Conservation (phyloP, 2,329 filamentous ascomycete genomes). For the Venturia nashicola region DNA sequence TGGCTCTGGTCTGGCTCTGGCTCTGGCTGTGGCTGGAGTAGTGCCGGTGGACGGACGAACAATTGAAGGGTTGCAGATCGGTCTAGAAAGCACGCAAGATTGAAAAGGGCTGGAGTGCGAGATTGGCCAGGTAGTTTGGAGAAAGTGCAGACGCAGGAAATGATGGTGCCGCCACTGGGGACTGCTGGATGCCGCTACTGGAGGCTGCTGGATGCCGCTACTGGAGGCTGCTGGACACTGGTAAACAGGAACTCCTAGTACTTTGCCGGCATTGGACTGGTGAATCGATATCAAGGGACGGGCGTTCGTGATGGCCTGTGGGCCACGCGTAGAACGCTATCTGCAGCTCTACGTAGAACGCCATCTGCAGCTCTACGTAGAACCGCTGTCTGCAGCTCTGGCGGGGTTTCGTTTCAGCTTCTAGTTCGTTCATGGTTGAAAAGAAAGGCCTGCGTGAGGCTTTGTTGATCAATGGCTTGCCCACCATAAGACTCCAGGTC, state of each 20-base stretch:
- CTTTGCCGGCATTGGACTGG: not conserved
- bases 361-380: not conserved
- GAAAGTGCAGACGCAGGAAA: conserved; percentile 2
- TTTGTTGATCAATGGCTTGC: not conserved
- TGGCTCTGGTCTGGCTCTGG: not conserved
- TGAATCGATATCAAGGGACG: not conserved
- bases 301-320: not conserved
- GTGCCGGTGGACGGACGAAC: conserved; percentile 1
- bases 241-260: not conserved
- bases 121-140: not conserved
- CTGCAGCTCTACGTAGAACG: not conserved
- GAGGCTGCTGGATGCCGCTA: not conserved
- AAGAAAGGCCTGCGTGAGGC: conserved; percentile 1
- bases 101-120: not conserved
- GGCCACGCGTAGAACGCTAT: not conserved
- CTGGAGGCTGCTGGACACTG: not conserved
- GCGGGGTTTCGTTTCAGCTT: conserved; percentile 5
- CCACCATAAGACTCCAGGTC: not conserved
- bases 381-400: not conserved
- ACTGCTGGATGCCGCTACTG: too few species aligned
- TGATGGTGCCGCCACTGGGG: not conserved
- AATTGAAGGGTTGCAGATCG: conserved; percentile 2
- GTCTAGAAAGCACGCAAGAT: not conserved
- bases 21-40: not conserved
- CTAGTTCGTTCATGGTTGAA: not conserved